These are phyloP conservation scores for Madurella fahalii DNA, from an alignment of 2,329 filamentous ascomycete genomes.

Conservation along the genomic window DNA sequence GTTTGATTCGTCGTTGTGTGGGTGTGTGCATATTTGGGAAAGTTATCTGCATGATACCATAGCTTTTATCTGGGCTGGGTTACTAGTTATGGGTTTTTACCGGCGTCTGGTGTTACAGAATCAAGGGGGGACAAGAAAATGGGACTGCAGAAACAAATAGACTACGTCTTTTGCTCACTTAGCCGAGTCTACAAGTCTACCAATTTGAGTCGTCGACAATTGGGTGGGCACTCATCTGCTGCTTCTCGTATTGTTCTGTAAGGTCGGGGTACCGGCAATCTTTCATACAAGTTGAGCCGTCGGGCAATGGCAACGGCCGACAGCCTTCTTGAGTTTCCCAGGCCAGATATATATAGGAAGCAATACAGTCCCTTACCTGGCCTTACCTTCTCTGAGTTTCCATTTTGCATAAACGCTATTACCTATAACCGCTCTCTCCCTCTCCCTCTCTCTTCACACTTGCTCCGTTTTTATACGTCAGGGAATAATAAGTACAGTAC, in stretches of 20 bases:
- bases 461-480: background rate
- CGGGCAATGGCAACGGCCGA: no score
- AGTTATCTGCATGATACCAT: conserved; percentile 7
- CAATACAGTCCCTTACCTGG: background rate
- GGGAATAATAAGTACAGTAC: background rate
- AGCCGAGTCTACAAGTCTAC: background rate
- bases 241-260: no score
- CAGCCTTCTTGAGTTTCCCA: background rate
- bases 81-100: background rate
- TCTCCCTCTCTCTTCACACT: no score
- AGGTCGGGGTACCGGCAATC: no score
- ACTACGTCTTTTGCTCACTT: background rate
- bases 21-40: conserved; percentile 19
- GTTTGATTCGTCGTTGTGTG: conserved; percentile 8
- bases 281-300: no score
- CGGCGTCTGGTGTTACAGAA: background rate
- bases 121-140: background rate
- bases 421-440: background rate
- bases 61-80: background rate
- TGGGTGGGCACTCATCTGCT: no score
- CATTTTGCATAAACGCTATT: background rate
- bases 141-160: background rate
- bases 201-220: no score
- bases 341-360: background rate
- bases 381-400: background rate